Evolutionary conservation across 1,139 yeast genomes (phyloP), one percentile per base, ranked within the genome.

Genomic region (Hansenula sp.): DNA sequence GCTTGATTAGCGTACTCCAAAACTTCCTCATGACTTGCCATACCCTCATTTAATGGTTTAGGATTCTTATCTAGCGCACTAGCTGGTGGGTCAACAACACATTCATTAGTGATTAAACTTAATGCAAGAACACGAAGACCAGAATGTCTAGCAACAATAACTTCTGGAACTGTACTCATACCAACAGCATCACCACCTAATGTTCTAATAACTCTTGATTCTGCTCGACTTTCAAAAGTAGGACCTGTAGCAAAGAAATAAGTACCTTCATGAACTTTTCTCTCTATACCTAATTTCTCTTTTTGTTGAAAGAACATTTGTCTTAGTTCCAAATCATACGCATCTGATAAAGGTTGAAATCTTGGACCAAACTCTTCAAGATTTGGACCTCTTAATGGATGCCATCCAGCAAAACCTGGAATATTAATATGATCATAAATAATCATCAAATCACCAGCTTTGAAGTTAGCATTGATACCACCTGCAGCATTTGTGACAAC

Each of bases 141-240:
- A 43, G 82, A 75, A 61, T 92, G 97, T 57, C 96, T 81, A 3
- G 96, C 97, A 13, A 87, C 83, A 48, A 89, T 78, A 2, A 88
- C 95, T 62, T 92, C 98, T 0, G 98, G 97, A 28, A 90, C 97
- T 0, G 97, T 92, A 44, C 96, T 85, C 98, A 92, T 92, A 4
- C 98, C 98, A 6, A 90, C 97, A 0, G 95, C 87, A 62, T 92
- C 97, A 36, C 89, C 97, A 8, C 97, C 97, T 35, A 85, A 53
- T 11, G 69, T 53, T 46, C 79, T 66, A 36, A 90, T 69, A 72
- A 82, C 73, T 44, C 96, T 71, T n/a, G 84, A 84, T 63, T 92
- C 97, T 0, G 97, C 96, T 52, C 97, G 72, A 8, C 90, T 77
- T 65, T 92, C 98, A 60, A 83, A 92, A 1, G 97, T 87, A 3